Base-by-base conservation (phyloP, 139 green algal genomes). In the Chlorella sp. region DNA sequence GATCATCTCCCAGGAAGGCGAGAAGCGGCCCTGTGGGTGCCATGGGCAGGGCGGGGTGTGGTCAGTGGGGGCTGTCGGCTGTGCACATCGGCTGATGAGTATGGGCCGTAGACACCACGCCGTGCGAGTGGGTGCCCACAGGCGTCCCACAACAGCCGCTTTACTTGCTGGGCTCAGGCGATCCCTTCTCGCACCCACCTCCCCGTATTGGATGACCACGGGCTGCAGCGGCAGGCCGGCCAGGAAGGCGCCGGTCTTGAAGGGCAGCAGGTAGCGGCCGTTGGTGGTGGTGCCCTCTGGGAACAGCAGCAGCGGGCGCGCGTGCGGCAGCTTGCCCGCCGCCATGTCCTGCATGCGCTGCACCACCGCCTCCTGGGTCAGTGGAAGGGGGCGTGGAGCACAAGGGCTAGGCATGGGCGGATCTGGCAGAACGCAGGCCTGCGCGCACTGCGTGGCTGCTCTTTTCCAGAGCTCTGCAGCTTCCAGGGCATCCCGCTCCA, bases 231-330 rank as follows among this genome's bases (percentile, higher is more conserved):
- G 94, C 68, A 91, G 82, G 17, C 94, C 94, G 4, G 95, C 96
- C 34, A 99, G 72, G 83, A 99, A 99, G 14, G 94, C 96, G 4
- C 96, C 96, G 8, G 94, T 96, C 77, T 93, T 95, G 91, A 99
- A 99, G 16, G 93, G 93, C 82, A 99, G 91, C 73, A 99, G 76
- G 85, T 92, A 97, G 2, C 83, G 34, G 19, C 96, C 96, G 84
- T 99, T 99, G 44, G 91, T 98, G 36, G 96, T 99, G 34, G 96
- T 99, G 69, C 96, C 96, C 84, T 93, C 92, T 16, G 91, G 89
- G 74, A 96, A 96, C 34, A 96, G 87, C 73, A 94, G 85, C 81
- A 95, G 90, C 30, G 91, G 92, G 38, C 90, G 85, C 16, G 69
- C 67, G 54, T 81, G 32, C 16, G 77, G 43, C 26, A 68, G 67